Conservation (phyloP, 2,329 filamentous ascomycete species). For the Cladobotryum mycophilum region DNA sequence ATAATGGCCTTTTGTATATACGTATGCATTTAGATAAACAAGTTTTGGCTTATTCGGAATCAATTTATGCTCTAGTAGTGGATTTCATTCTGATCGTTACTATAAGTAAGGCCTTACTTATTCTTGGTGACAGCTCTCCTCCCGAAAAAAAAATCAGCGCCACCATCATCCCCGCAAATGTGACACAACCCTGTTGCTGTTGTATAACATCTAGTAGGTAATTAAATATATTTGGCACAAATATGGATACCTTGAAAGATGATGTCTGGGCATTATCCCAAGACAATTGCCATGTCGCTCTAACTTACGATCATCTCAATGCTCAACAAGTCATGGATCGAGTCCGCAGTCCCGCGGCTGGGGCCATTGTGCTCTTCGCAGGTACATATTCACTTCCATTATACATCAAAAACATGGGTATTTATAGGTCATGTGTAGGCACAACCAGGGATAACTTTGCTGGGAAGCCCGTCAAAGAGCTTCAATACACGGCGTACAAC, state of each 20-base stretch:
- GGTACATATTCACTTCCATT: slow-evolving; percentile 40
- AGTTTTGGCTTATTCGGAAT: too few relatives aligned
- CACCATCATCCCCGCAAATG: too few relatives aligned
- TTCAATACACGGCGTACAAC: slow-evolving; percentile 70
- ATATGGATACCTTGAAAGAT: slow-evolving; percentile 13
- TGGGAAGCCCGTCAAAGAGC: slow-evolving; percentile 63
- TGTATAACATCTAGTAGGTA: too few relatives aligned
- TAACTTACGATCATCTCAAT: slow-evolving; percentile 59
- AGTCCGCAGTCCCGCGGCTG: slow-evolving; percentile 67
- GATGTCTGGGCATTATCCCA: slow-evolving; percentile 37
- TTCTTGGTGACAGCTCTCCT: too few relatives aligned
- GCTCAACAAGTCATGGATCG: slow-evolving; percentile 52
- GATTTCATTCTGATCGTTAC: too few relatives aligned
- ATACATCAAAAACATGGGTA: neutral
- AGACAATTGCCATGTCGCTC: slow-evolving; percentile 56
- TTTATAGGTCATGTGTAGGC: slow-evolving; percentile 36
- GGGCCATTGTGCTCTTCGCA: slow-evolving; percentile 70
- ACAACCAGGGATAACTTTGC: slow-evolving; percentile 73
- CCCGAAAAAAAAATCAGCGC: too few relatives aligned
- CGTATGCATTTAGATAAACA: too few relatives aligned
- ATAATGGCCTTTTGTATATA: too few relatives aligned
- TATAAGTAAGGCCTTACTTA: too few relatives aligned
- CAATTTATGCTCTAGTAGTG: too few relatives aligned
- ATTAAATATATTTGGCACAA: neutral
- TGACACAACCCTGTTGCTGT: too few relatives aligned